These are phyloP conservation scores for Fusarium papillatum DNA, from an alignment of 2,329 filamentous ascomycete species.

Conservation along the genomic window DNA sequence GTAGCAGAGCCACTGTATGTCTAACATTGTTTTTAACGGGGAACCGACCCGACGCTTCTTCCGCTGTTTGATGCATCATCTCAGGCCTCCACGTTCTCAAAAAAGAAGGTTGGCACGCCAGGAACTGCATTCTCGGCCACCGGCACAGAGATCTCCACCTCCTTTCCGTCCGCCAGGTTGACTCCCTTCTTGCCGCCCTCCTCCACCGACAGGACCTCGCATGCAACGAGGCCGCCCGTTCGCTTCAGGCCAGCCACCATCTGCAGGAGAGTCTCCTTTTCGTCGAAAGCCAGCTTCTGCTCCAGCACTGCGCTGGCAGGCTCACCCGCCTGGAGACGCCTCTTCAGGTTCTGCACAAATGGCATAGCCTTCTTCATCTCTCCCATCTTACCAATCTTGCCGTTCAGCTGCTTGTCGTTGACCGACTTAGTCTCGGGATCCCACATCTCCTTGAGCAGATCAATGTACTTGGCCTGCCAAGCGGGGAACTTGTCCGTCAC, in stretches of 20 bases:
- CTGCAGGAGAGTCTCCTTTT: conserved; percentile 79
- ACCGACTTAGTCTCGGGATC: conserved; percentile 70
- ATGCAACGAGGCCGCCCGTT: conserved; percentile 75
- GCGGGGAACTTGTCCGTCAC: conserved; percentile 83
- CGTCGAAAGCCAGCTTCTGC: conserved; percentile 89
- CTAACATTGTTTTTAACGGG: conserved; percentile 21
- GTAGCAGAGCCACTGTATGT: conserved; percentile 14
- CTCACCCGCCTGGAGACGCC: conserved; percentile 81
- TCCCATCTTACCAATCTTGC: conserved; percentile 83
- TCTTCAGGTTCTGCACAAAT: conserved; percentile 91
- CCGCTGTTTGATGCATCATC: background rate
- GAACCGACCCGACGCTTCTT: conserved; percentile 7
- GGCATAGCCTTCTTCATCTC: conserved; percentile 99
- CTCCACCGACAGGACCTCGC: conserved; percentile 80
- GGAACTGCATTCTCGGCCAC: conserved; percentile 83
- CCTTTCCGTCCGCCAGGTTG: conserved; percentile 64
- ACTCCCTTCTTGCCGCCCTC: conserved; percentile 77
- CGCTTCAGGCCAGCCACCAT: conserved; percentile 87
- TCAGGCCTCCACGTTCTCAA: conserved; percentile 79
- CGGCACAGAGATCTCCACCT: conserved; percentile 69
- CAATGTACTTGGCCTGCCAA: conserved; percentile 94
- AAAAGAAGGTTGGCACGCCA: conserved; percentile 84
- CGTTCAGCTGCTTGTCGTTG: conserved; percentile 86
- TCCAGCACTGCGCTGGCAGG: conserved; percentile 79
- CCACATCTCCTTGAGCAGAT: conserved; percentile 81